phyloP scores from a whole-genome alignment of 106 monocot genomes.

The Phalaenopsis equestris region DNA sequence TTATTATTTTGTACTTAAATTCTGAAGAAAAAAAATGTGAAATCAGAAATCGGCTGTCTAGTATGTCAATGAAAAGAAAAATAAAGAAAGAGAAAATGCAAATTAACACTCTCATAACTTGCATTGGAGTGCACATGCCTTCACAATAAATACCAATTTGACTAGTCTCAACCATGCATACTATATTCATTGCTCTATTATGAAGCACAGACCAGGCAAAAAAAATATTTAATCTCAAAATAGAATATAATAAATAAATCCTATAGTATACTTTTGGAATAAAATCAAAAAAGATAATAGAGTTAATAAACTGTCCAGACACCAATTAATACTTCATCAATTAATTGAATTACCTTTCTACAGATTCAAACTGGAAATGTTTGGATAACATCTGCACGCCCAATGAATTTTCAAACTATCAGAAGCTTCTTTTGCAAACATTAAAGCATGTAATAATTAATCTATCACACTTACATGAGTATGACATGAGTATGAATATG shows the following conservation, averaged over 20 bases:
- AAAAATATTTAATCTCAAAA: background rate
- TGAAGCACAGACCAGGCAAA: background rate
- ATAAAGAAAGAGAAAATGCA: background rate
- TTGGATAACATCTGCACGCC: conserved; percentile 6
- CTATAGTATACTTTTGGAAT: background rate
- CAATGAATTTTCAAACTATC: background rate
- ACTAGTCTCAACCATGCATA: background rate
- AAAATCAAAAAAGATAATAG: background rate
- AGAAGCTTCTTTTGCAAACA: background rate
- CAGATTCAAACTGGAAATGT: conserved; percentile 5
- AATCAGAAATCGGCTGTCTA: background rate
- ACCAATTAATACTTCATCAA: background rate
- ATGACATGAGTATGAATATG: background rate
- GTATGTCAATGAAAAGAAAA: background rate
- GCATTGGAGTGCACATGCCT: background rate
- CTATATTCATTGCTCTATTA: background rate
- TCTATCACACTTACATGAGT: background rate
- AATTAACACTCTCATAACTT: no score
- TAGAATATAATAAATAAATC: background rate
- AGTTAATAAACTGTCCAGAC: background rate
- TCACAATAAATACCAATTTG: background rate
- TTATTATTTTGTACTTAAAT: background rate
- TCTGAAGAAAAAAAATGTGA: background rate
- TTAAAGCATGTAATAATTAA: background rate
- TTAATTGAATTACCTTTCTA: conserved; percentile 5